A percentile compares a stretch with the other conserved stretches of the same genome.
phyloP scores from a whole-genome alignment of 2,329 filamentous ascomycete genomes.

The Whalleya microplaca region DNA sequence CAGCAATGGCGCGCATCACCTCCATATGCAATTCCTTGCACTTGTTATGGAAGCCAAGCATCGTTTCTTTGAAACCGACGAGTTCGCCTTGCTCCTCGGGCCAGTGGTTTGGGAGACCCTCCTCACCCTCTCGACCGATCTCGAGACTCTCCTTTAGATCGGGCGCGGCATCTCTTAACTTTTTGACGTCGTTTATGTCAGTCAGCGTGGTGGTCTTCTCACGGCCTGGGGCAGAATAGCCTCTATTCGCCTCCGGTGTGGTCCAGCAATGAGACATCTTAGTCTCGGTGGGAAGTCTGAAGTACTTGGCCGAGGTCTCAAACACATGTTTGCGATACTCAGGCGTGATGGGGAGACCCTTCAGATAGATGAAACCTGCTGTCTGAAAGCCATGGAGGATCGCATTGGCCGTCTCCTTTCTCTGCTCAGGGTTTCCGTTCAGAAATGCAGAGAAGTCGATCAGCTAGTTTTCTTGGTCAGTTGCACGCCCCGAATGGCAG shows the following conservation, averaged over 20 bases:
- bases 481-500: neutral
- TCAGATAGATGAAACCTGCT: constrained; percentile 88
- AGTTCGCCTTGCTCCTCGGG: constrained; percentile 58
- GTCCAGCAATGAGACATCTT: constrained; percentile 74
- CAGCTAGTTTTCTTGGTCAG: constrained; percentile 52
- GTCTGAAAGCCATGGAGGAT: constrained; percentile 81
- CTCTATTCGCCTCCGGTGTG: constrained; percentile 72
- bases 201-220: constrained; percentile 69
- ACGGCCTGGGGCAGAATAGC: constrained; percentile 70
- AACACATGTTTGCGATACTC: constrained; percentile 66
- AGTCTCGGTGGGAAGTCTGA: constrained; percentile 61
- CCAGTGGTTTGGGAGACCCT: constrained; percentile 77
- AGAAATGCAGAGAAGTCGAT: constrained; percentile 80
- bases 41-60: constrained; percentile 74
- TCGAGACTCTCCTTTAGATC: constrained; percentile 70
- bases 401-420: constrained; percentile 67
- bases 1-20: constrained; percentile 81
- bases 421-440: constrained; percentile 61
- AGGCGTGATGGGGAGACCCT: constrained; percentile 72
- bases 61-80: constrained; percentile 67
- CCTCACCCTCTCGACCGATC: constrained; percentile 64
- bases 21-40: constrained; percentile 76
- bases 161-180: constrained; percentile 60
- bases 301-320: constrained; percentile 70
- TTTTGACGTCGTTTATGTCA: constrained; percentile 60